Evolutionary conservation across 2,329 filamentous ascomycete genomes (phyloP), one percentile per base, ranked within the genome.

Genomic region (Pseudogymnoascus sp.): DNA sequence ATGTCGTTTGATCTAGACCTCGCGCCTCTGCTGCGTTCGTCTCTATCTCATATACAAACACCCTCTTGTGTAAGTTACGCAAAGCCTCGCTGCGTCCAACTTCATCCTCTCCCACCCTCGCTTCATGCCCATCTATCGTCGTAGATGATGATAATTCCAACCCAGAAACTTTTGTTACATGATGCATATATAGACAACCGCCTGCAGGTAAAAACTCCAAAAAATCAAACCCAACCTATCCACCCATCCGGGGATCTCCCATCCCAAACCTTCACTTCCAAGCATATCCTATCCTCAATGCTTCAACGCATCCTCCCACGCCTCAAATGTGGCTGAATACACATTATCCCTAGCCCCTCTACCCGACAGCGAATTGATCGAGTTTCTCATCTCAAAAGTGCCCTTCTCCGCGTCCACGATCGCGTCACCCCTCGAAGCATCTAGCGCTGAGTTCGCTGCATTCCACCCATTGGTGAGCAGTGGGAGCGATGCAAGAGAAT

Each of bases 311-410:
- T 45, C 40, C 40, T 45, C 40, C 40, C 40, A 45, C 9, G 21
- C 21, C 40, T 25, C 40, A 4, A 25, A 45, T 10, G 18, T 25
- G 8, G 40, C 40, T 10, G 21, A n/a, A 45, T 45, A 45, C 3
- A 45, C 40, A 45, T 45, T 45, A 45, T 45, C 40, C 40, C 40
- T 45, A 9, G 40, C 18, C 40, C 40, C 40, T 21, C 40, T 45
- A 18, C 40, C 40, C 18, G 10, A 5, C 18, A 45, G 9, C 40
- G 40, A 2, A 45, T 72, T 69, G 12, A 72, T 65, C 40, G 68
- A 29, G 5, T 67, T 64, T 18, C 62, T 65, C 64, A 70, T 66
- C 55, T 66, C 66, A 39, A 68, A 70, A 10, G 60, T 60, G 3
- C 65, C 65, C 3, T 65, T 63, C 3, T 59, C 60, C 5, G 7